phyloP scores from a whole-genome alignment of 75 land plant species.

The Selaginella moellendorffii region DNA sequence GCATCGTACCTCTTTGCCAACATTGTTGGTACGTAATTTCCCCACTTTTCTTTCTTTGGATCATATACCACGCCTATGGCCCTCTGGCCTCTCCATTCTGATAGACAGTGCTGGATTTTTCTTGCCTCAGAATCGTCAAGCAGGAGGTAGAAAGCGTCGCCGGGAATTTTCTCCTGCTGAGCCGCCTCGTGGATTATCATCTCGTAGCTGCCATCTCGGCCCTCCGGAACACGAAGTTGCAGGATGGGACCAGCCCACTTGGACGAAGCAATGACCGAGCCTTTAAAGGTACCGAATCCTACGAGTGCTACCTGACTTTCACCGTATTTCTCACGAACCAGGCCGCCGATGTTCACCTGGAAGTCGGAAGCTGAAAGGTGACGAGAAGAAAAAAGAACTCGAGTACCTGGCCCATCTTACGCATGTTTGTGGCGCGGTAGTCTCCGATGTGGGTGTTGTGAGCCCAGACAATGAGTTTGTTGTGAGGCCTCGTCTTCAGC shows the following conservation, averaged over 20 bases:
- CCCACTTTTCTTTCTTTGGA: slow-evolving; percentile 10
- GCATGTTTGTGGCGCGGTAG: slow-evolving; percentile 13
- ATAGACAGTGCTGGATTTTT: too few relatives aligned
- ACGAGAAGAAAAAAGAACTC: too few relatives aligned
- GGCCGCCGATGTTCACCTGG: slow-evolving; percentile 16
- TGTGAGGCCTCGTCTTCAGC: slow-evolving; percentile 6
- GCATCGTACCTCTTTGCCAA: slow-evolving; percentile 19
- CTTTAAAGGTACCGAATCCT: slow-evolving; percentile 13
- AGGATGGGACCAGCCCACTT: slow-evolving; percentile 11
- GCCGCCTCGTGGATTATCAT: slow-evolving; percentile 9
- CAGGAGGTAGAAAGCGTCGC: background rate
- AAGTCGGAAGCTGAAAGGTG: too few relatives aligned
- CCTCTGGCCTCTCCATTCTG: slow-evolving; percentile 11
- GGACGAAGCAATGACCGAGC: slow-evolving; percentile 10
- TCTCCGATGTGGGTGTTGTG: slow-evolving; percentile 23
- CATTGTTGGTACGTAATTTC: slow-evolving; percentile 18
- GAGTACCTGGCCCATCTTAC: background rate
- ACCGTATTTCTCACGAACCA: slow-evolving; percentile 10
- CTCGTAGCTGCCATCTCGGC: slow-evolving; percentile 12
- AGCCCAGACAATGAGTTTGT: slow-evolving; percentile 23
- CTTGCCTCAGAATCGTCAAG: too few relatives aligned
- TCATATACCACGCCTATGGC: slow-evolving; percentile 22
- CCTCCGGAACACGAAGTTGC: background rate
- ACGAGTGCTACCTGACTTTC: slow-evolving; percentile 11
- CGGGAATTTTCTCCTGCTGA: background rate